Percentiles rank a stretch among this genome's conserved stretches.
phyloP scores from a whole-genome alignment of 163 green algal species.

The Chlamydomonas reinhardtii region DNA sequence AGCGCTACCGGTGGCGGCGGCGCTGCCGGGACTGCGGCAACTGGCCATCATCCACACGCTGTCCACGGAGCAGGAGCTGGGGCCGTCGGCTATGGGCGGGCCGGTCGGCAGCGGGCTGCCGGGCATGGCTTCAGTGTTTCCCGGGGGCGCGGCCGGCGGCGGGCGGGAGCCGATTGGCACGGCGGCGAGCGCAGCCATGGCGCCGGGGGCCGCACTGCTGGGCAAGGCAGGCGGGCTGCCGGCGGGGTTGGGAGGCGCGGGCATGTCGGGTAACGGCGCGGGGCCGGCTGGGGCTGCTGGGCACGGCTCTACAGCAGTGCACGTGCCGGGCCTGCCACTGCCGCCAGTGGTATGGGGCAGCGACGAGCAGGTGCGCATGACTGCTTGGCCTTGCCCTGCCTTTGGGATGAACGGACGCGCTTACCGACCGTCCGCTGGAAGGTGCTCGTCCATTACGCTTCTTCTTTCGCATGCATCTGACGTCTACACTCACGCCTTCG shows the following conservation, averaged over 20 bases:
- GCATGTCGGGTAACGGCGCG: no score
- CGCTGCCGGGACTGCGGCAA: constrained; percentile 5
- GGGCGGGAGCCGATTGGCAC: background rate
- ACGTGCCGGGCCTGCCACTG: constrained; percentile 31
- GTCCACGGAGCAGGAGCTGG: constrained; percentile 15
- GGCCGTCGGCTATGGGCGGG: background rate
- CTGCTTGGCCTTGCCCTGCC: no score
- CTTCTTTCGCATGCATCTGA: no score
- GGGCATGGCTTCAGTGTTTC: background rate
- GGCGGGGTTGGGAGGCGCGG: background rate
- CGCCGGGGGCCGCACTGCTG: no score
- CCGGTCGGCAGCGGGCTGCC: background rate
- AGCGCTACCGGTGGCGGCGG: constrained; percentile 8
- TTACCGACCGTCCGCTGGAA: no score
- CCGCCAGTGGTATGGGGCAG: constrained; percentile 37
- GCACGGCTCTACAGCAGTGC: background rate
- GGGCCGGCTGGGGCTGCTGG: background rate
- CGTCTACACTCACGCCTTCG: no score
- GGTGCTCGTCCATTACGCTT: no score
- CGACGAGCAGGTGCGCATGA: constrained; percentile 22
- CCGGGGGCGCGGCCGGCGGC: background rate
- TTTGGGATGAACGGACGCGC: no score
- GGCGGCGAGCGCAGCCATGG: background rate
- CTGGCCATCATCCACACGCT: constrained; percentile 42
- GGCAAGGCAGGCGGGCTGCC: no score